phyloP scores from a whole-genome alignment of 140 eudicot genomes.

The Senecio squalidus region DNA sequence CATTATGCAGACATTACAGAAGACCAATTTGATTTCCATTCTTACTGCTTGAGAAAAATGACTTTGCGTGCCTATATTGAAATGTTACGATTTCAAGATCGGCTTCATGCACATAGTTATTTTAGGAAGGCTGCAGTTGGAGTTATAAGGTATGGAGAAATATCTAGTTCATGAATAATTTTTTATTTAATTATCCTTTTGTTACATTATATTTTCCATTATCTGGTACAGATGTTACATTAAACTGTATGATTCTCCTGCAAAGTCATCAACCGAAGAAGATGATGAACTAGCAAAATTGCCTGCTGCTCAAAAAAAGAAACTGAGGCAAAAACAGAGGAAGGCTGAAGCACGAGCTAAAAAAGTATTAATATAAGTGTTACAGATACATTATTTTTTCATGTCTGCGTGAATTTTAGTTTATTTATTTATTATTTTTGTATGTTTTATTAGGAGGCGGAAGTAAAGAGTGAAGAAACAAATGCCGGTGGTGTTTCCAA shows the following conservation, averaged over 20 bases:
- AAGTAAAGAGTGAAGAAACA: slow-evolving; percentile 74
- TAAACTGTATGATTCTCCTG: slow-evolving; percentile 84
- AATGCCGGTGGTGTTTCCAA: slow-evolving; percentile 52
- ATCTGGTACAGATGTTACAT: slow-evolving; percentile 69
- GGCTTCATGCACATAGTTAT: slow-evolving; percentile 82
- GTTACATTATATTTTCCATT: not conserved
- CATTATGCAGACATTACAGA: slow-evolving; percentile 97
- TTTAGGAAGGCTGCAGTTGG: slow-evolving; percentile 95
- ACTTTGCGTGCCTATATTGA: slow-evolving; percentile 89
- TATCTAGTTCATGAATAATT: not conserved
- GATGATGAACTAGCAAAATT: slow-evolving; percentile 67
- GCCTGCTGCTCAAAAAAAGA: slow-evolving; percentile 87
- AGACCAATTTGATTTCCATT: slow-evolving; percentile 96
- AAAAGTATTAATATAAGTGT: slow-evolving; percentile 39
- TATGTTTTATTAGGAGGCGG: slow-evolving; percentile 63
- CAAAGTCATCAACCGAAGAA: slow-evolving; percentile 80
- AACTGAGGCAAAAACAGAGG: slow-evolving; percentile 89
- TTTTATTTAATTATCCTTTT: not conserved
- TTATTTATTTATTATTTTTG: slow-evolving; percentile 5
- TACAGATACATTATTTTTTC: not conserved
- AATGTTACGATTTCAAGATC: slow-evolving; percentile 91
- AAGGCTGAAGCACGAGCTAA: slow-evolving; percentile 97
- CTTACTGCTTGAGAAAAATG: slow-evolving; percentile 97
- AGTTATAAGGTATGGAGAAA: slow-evolving; percentile 60
- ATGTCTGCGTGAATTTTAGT: not conserved